Evolutionary conservation across 371 early-diverging fungal genomes (phyloP).

Genomic region (Rhizopus arrhizus): DNA sequence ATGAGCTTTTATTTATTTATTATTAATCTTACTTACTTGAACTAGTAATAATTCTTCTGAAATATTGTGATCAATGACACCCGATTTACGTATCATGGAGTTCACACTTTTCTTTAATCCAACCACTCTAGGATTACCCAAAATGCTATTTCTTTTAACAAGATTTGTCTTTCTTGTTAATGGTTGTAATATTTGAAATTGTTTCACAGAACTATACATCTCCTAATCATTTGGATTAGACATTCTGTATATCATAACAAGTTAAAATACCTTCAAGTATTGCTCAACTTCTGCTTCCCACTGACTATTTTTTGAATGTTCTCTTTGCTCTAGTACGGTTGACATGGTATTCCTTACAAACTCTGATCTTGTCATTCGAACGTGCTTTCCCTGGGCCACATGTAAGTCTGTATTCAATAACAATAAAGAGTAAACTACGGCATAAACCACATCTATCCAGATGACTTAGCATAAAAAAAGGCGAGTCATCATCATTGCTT

Average conservation of each 20-base stretch:
- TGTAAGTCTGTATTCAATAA: constrained; percentile 93
- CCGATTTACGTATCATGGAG: constrained; percentile 34
- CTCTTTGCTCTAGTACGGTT: constrained; percentile 47
- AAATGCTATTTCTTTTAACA: constrained; percentile 28
- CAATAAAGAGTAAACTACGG: constrained; percentile 82
- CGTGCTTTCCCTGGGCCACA: constrained; percentile 72
- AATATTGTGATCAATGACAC: constrained; percentile 20
- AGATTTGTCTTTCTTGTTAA: constrained; percentile 20
- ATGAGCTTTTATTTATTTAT: no score
- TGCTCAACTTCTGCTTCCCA: constrained; percentile 46
- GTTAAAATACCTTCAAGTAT: constrained; percentile 31
- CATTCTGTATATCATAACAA: not conserved
- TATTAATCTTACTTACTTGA: not conserved
- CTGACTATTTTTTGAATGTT: constrained; percentile 21
- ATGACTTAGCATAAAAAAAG: no score
- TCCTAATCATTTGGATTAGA: constrained; percentile 37
- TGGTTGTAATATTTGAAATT: constrained; percentile 64
- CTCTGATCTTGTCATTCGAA: constrained; percentile 62
- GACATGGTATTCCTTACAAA: constrained; percentile 67
- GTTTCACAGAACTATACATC: constrained; percentile 66
- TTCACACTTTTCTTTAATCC: constrained; percentile 32
- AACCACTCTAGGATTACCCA: constrained; percentile 32
- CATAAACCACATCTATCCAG: constrained; percentile 74
- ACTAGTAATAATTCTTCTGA: constrained; percentile 6
- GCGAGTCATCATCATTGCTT: not conserved